These are phyloP conservation scores for Acanthamoeba castellanii DNA, from an alignment of 208 protist species.

Conservation along the genomic window DNA sequence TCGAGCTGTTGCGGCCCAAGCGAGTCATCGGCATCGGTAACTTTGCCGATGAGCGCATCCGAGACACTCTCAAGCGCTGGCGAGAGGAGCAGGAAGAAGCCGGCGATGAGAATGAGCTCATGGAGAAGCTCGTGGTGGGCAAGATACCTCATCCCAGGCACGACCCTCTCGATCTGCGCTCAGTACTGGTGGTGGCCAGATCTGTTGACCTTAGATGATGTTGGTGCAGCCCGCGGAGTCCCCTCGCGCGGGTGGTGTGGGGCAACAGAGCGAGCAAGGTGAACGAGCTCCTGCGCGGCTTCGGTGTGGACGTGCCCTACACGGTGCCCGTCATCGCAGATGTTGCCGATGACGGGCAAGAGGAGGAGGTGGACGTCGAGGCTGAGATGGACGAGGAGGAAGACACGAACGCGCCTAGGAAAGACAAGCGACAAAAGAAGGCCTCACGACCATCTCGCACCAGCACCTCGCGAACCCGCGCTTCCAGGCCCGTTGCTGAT, in stretches of 20 bases:
- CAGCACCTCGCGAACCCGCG: too few relatives aligned
- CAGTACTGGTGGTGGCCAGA: not conserved
- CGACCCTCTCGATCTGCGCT: not conserved
- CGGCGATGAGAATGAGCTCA: too few relatives aligned
- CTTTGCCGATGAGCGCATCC: constrained; percentile 43
- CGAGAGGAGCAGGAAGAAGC: not conserved
- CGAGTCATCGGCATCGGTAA: constrained; percentile 39
- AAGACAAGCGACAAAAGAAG: too few relatives aligned
- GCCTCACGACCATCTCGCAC: too few relatives aligned
- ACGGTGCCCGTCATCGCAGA: not conserved
- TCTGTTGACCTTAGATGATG: not conserved
- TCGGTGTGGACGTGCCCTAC: constrained; percentile 6
- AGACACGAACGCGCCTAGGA: not conserved
- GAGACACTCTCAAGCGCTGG: not conserved
- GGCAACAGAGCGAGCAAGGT: not conserved
- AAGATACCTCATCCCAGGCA: constrained; percentile 57
- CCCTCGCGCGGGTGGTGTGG: not conserved
- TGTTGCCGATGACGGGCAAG: not conserved
- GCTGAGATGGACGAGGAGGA: not conserved
- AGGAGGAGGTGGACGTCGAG: not conserved
- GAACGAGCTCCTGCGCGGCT: constrained; percentile 16
- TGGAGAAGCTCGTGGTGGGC: constrained; percentile 11
- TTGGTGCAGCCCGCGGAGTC: constrained; percentile 9
- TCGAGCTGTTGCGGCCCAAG: constrained; percentile 9
- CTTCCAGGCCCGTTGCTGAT: too few relatives aligned